Base-by-base conservation (phyloP, 1,284 basidiomycete genomes). In the Microbotryomycetes sp. region DNA sequence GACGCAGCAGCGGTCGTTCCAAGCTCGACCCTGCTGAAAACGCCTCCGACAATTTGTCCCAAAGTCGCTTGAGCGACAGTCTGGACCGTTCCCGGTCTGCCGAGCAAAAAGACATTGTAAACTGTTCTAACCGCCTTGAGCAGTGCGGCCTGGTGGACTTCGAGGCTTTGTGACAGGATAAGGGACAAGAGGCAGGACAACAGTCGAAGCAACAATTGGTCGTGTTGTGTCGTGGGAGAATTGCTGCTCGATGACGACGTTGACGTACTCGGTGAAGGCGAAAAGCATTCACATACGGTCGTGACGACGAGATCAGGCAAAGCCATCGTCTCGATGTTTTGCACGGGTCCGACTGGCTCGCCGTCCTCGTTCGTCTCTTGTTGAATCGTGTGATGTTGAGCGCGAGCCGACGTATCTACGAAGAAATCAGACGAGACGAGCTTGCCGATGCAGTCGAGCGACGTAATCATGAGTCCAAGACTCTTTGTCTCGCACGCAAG, bases 391-490 rank as follows among this genome's bases (percentile, higher is more conserved):
- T 79, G 78, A 16, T 87, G 87, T 28, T 86, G 87, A 18, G 84
- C 80, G 29, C 86, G 87, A 21, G 88, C 86, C 1, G 86, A 87
- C 3, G 81, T 76, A 68, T 90, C 89, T 50, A 82, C 82, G 73
- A 97, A 97, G 81, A 97, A 97, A 41, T 89, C 91, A 75, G 97
- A 91, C 7, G 91, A 91, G 66, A 97, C 89, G 69, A 97, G 83
- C 76, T 97, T 97, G 52, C 91, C 89, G 62, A 96, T 90, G 71
- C 93, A 91, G 76, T 97, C 93, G 73, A 97, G 79, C 67, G 91
- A 92, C 24, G 91, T 89, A 71, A 94, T 88, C 85, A 92, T 88
- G 31, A 96, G 81, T 70, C 91, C 91, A 73, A 96, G 90, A 66
- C 82, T 88, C 56, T 86, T 83, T 1, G 91, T 94, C 78, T 97